Evolutionary conservation across 352 stramenopile species (phyloP).

Genomic region (Pythium phragmiticola): DNA sequence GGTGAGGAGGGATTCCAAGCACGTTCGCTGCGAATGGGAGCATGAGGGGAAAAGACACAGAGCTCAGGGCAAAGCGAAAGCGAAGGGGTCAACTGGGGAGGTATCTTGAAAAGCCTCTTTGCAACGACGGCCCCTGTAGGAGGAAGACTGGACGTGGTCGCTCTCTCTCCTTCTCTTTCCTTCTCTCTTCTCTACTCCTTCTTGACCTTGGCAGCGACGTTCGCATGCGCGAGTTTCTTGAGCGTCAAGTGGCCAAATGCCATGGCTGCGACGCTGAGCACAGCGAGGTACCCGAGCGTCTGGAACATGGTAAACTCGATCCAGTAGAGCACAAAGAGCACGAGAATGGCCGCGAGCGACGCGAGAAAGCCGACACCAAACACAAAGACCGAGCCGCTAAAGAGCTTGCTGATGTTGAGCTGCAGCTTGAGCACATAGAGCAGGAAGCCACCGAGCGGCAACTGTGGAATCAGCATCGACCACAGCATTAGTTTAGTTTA

Average conservation of each 20-base stretch:
- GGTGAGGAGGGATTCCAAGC: neutral
- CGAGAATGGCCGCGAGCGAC: conserved; percentile 70
- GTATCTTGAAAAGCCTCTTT: neutral
- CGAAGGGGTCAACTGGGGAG: neutral
- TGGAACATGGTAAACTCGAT: conserved; percentile 88
- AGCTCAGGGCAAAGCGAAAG: neutral
- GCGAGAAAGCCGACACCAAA: conserved; percentile 73
- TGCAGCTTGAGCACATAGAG: conserved; percentile 56
- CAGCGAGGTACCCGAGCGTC: conserved; percentile 70
- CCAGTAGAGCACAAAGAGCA: conserved; percentile 87
- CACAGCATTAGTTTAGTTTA: neutral
- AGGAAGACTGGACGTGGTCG: neutral
- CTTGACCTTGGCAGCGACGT: conserved; percentile 48
- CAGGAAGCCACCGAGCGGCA: conserved; percentile 60
- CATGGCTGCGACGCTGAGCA: conserved; percentile 56
- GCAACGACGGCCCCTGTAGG: neutral
- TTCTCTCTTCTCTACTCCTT: conserved; percentile 37
- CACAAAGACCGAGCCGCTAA: conserved; percentile 58
- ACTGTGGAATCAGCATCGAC: conserved; percentile 9
- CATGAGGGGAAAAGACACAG: neutral
- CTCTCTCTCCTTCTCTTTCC: neutral
- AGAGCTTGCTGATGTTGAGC: conserved; percentile 71
- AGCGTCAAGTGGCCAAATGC: conserved; percentile 76
- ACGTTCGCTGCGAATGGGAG: neutral
- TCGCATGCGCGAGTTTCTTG: conserved; percentile 59